Evolutionary conservation across 2,329 filamentous ascomycete species (phyloP).

Genomic region (Sordariomycetes sp.): DNA sequence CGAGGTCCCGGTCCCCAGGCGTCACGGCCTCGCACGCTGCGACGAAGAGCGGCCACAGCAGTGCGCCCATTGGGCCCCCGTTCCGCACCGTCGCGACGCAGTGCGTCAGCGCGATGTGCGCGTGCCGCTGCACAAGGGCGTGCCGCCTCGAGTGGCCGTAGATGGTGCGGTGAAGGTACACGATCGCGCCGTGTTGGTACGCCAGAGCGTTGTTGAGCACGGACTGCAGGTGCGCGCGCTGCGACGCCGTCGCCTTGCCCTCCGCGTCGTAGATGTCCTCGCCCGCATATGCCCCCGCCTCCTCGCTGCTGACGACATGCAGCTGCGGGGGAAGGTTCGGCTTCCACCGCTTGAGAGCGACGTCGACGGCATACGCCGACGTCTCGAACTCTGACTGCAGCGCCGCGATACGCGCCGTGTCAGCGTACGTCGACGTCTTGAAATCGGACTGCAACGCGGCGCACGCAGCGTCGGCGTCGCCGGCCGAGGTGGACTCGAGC

Average conservation of each 20-base stretch:
- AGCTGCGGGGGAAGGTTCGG: conserved; percentile 32
- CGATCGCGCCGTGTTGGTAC: conserved; percentile 43
- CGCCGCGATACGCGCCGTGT: conserved; percentile 28
- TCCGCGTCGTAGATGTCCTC: background rate
- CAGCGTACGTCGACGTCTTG: conserved; percentile 24
- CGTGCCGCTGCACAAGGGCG: conserved; percentile 37
- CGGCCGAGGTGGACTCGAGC: conserved; percentile 31
- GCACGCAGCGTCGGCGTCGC: conserved; percentile 24
- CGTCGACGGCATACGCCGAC: conserved; percentile 39
- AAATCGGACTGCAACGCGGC: conserved; percentile 36
- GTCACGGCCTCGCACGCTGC: conserved; percentile 44
- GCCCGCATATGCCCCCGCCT: background rate
- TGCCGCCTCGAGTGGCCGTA: conserved; percentile 32
- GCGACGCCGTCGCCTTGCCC: conserved; percentile 9
- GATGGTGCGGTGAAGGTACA: conserved; percentile 43
- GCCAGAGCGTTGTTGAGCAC: conserved; percentile 47
- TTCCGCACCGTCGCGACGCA: conserved; percentile 41
- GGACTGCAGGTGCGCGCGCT: conserved; percentile 32
- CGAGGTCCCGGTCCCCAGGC: conserved; percentile 33
- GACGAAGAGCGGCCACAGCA: conserved; percentile 56
- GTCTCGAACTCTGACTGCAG: conserved; percentile 35
- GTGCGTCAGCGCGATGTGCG: conserved; percentile 33
- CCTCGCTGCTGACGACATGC: conserved; percentile 10
- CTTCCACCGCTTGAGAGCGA: conserved; percentile 40
- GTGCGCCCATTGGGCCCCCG: conserved; percentile 46